phyloP scores from a whole-genome alignment of 257 asterid genomes.

The Datura wrightii region DNA sequence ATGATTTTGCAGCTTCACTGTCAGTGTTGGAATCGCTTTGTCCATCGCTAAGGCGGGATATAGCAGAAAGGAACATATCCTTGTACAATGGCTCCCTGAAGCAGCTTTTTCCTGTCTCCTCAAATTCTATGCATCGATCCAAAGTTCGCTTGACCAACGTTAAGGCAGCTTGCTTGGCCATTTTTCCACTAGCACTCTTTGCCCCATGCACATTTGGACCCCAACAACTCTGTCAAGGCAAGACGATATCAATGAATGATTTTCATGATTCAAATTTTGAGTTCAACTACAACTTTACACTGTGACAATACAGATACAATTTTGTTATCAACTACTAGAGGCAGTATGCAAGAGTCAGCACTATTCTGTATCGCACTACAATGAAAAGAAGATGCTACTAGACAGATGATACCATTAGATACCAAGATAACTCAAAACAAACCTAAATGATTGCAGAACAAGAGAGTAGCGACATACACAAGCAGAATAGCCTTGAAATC shows the following conservation, averaged over 20 bases:
- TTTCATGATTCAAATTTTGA: neutral
- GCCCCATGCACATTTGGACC: conserved; percentile 78
- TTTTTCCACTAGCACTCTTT: conserved; percentile 74
- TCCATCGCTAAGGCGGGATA: conserved; percentile 59
- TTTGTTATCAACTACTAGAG: conserved; percentile 8
- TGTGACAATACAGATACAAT: neutral
- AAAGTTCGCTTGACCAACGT: conserved; percentile 76
- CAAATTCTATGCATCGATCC: conserved; percentile 70
- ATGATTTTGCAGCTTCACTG: conserved; percentile 62
- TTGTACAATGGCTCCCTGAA: conserved; percentile 71
- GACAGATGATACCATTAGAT: neutral
- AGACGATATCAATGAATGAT: conserved; percentile 7
- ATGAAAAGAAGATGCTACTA: conserved; percentile 16
- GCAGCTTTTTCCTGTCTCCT: conserved; percentile 80
- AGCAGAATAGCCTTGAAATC: conserved; percentile 14
- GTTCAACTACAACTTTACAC: neutral
- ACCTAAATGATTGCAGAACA: conserved; percentile 10
- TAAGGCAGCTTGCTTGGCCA: conserved; percentile 88
- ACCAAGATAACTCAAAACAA: conserved; percentile 3
- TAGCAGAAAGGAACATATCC: conserved; percentile 76
- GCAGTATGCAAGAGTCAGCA: neutral
- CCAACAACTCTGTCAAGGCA: conserved; percentile 64
- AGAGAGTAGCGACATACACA: neutral
- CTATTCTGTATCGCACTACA: neutral
- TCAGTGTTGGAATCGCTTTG: conserved; percentile 55